Evolutionary conservation across 805 yeast species (phyloP), one percentile per base, ranked within the genome.

Genomic region (Teunomyces stri): DNA sequence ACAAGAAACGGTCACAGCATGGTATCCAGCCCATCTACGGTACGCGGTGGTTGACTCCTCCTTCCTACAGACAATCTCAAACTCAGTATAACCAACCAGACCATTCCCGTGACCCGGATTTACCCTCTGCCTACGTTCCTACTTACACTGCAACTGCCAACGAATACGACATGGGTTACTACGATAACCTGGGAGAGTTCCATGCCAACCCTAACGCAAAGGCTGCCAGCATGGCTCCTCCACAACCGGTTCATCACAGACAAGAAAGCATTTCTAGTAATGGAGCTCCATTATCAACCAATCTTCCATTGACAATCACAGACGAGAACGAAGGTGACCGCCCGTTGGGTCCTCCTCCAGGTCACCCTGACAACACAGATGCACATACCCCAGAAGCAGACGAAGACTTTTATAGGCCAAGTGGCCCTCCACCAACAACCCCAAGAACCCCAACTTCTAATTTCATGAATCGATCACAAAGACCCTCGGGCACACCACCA

Each of bases 21-120:
- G 85, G 85, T 1, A 67, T 71, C 51, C 71, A 68, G 22, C 96
- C 96, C 0, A 70, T 88, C 1, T 69, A 79, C 49, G 92, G 92
- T 7, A 87, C 94, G 0, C 79, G 87, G 9, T 87, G 95, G 95
- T 80, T 89, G 70, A 85, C 94, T 0, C 96, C 96, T 5, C 95
- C 95, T 0, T 74, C 84, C 9, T 88, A 88, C 59, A 61, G 72
- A 41, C 89, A 83, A 54, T 79, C 89, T 1, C 87, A 86, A 56
- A 70, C 69, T 44, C 82, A 80, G 48, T 77, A 80, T 53, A 69
- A 75, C 45, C 74, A 72, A 40, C 77, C 76, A 0, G 54, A 51
- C 34, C 51, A 51, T 21, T 61, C 61, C 34, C 66, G 72, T 6
- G 79, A 76, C 40, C 76, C 77, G 2, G 74, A 66, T 29, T 51